Evolutionary conservation across 2,329 filamentous ascomycete genomes (phyloP).

Genomic region (Curvularia sp.): DNA sequence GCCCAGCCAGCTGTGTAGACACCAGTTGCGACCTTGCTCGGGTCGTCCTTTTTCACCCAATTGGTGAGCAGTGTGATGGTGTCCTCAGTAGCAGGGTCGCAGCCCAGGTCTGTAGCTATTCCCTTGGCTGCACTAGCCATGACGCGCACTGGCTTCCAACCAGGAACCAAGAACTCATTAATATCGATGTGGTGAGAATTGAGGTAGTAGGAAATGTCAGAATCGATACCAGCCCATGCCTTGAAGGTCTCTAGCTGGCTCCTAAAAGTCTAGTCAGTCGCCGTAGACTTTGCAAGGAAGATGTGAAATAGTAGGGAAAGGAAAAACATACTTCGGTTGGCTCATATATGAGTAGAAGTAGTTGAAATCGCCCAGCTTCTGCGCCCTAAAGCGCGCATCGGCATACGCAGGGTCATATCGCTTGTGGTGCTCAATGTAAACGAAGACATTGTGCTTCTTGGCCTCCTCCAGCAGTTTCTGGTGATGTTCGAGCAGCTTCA

Average conservation of each 20-base stretch:
- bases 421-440: constrained; percentile 97
- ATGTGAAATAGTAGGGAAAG: constrained; percentile 37
- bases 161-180: constrained; percentile 88
- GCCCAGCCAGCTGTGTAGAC: constrained; percentile 97
- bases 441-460: constrained; percentile 78
- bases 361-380: constrained; percentile 89
- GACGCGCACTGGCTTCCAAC: constrained; percentile 79
- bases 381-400: constrained; percentile 79
- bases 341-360: constrained; percentile 99
- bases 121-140: constrained; percentile 80
- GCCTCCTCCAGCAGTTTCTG: constrained; percentile 75
- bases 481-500: constrained; percentile 83
- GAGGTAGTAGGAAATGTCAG: constrained; percentile 94
- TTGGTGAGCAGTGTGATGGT: constrained; percentile 91
- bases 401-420: constrained; percentile 92
- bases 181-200: constrained; percentile 95
- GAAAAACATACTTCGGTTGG: constrained; percentile 62
- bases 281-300: not conserved
- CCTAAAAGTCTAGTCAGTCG: constrained; percentile 79
- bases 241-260: constrained; percentile 93
- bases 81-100: constrained; percentile 82
- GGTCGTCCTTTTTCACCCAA: constrained; percentile 77
- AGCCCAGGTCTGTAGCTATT: constrained; percentile 79
- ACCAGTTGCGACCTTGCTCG: constrained; percentile 76
- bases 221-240: constrained; percentile 89